A percentile compares a stretch with the other conserved stretches of the same genome.
Evolutionary conservation across 164 flowering plant species (phyloP).

Genomic region (Dillenia turbinata): DNA sequence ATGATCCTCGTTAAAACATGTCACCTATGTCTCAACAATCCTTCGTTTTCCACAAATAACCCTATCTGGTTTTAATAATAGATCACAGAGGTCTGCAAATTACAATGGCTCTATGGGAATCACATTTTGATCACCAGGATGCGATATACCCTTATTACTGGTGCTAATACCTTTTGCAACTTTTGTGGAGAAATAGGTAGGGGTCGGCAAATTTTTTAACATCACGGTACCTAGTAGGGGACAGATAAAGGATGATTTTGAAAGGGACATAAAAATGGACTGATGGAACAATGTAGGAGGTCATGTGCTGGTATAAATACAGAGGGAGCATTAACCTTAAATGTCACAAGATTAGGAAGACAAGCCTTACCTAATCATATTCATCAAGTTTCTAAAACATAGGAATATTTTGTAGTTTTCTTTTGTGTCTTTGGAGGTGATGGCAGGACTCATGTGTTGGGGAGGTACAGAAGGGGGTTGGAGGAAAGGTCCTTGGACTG

Average conservation of each 20-base stretch:
- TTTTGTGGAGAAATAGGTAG: not conserved
- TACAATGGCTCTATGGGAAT: not conserved
- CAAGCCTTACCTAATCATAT: constrained; percentile 7
- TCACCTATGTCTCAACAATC: constrained; percentile 33
- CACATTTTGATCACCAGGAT: not conserved
- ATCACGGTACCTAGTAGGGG: constrained; percentile 6
- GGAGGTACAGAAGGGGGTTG: constrained; percentile 52
- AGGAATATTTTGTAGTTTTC: not conserved
- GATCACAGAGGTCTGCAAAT: not conserved
- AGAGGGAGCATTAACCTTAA: constrained; percentile 9
- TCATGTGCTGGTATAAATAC: constrained; percentile 31
- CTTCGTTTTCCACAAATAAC: constrained; percentile 13
- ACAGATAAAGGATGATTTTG: constrained; percentile 36
- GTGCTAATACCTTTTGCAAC: not conserved
- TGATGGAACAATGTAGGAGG: constrained; percentile 13
- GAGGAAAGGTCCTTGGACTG: constrained; percentile 96
- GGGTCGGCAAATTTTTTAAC: constrained; percentile 12
- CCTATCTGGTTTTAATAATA: not conserved
- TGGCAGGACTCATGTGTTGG: constrained; percentile 53
- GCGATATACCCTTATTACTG: too few relatives aligned
- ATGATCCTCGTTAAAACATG: constrained; percentile 20
- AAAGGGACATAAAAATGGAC: constrained; percentile 30
- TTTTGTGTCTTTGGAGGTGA: constrained; percentile 29
- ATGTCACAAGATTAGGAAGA: constrained; percentile 36
- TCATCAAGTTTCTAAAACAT: too few relatives aligned